phyloP scores from a whole-genome alignment of 345 rosid genomes.

The Salix caprea region DNA sequence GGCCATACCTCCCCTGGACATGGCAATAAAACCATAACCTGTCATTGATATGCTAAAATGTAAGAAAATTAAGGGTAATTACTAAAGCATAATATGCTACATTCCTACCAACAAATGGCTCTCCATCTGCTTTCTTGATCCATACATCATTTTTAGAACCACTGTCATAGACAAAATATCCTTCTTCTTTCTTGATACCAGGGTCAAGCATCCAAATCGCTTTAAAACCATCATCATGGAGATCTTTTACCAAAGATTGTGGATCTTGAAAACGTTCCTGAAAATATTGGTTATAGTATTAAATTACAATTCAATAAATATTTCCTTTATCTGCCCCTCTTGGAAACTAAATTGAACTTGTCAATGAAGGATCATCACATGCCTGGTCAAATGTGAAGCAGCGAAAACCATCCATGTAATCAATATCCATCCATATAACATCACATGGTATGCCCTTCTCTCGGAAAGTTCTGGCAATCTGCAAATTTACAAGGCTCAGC shows the following conservation, averaged over 20 bases:
- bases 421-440: slow-evolving; percentile 98
- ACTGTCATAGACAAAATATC: slow-evolving; percentile 60
- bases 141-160: slow-evolving; percentile 62
- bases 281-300: slow-evolving; percentile 8
- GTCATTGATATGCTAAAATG: background rate
- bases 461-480: slow-evolving; percentile 70
- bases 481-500: slow-evolving; percentile 14
- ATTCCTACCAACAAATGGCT: slow-evolving; percentile 54
- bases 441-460: slow-evolving; percentile 84
- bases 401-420: slow-evolving; percentile 95
- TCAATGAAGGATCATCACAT: slow-evolving; percentile 17
- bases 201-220: slow-evolving; percentile 98
- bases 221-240: slow-evolving; percentile 65
- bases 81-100: background rate
- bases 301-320: no score
- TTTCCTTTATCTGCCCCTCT: background rate
- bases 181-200: slow-evolving; percentile 77
- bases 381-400: slow-evolving; percentile 94
- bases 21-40: slow-evolving; percentile 8
- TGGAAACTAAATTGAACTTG: background rate
- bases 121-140: slow-evolving; percentile 65
- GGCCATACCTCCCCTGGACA: slow-evolving; percentile 93
- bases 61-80: slow-evolving; percentile 4
- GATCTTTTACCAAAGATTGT: slow-evolving; percentile 51
- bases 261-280: slow-evolving; percentile 75